These are phyloP conservation scores for Rhizopogon roseolus DNA, from an alignment of 768 basidiomycete genomes.

Conservation along the genomic window DNA sequence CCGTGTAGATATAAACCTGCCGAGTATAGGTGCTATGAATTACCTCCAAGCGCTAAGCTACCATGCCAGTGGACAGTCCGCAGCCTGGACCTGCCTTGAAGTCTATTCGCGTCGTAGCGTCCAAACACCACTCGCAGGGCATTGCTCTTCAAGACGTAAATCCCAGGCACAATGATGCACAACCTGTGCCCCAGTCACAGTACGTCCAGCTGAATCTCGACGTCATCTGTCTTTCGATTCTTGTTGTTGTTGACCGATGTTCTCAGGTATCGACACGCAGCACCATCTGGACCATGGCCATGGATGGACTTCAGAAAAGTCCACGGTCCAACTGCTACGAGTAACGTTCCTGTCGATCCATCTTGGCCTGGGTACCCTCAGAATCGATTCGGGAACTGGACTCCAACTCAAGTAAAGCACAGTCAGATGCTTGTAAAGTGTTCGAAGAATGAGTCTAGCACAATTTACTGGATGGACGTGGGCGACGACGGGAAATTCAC, in stretches of 20 bases:
- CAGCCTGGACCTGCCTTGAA: no score
- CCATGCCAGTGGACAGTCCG: not conserved
- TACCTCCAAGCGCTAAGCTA: not conserved
- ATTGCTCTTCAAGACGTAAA: not conserved
- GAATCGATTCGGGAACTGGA: constrained; percentile 28
- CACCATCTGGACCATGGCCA: constrained; percentile 29
- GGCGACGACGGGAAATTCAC: constrained; percentile 7
- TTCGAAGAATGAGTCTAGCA: constrained; percentile 11
- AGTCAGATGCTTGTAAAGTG: constrained; percentile 25
- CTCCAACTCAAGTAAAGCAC: constrained; percentile 21
- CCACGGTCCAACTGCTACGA: not conserved
- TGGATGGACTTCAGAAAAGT: constrained; percentile 19
- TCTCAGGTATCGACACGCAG: constrained; percentile 14
- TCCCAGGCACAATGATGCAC: not conserved
- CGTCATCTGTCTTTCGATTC: no score
- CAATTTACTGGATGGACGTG: constrained; percentile 21
- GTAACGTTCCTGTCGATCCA: not conserved
- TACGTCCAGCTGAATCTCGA: not conserved
- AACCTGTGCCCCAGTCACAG: not conserved
- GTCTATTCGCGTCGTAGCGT: not conserved
- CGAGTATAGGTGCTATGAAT: no score
- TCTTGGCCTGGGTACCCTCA: constrained; percentile 26
- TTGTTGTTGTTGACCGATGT: not conserved
- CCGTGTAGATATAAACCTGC: no score
- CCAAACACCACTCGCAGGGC: no score